Conservation (phyloP, 1,284 basidiomycete species). For the Boletellus deceptivus region DNA sequence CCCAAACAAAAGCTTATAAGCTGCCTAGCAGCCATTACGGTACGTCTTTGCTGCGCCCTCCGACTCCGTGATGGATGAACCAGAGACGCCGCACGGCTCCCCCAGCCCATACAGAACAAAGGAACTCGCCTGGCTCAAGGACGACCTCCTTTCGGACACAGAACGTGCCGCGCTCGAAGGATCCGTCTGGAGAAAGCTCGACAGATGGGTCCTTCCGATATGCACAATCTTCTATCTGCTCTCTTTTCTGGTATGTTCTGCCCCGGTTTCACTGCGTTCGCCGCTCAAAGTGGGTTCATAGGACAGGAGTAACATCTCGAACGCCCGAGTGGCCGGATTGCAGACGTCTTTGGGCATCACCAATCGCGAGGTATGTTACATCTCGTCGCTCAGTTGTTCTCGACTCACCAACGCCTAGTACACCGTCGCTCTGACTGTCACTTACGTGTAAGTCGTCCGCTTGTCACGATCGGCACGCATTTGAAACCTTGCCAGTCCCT, state of each 20-base stretch:
- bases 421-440: conserved; percentile 51
- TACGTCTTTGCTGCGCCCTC: not conserved
- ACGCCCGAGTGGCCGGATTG: conserved; percentile 59
- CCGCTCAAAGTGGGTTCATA: conserved; percentile 3
- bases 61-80: conserved; percentile 4
- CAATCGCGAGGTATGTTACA: conserved; percentile 39
- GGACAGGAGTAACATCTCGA: conserved; percentile 51
- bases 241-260: conserved; percentile 46
- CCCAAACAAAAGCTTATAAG: not conserved
- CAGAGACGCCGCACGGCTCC: not conserved
- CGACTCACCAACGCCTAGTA: conserved; percentile 33
- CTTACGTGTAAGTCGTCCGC: conserved; percentile 42
- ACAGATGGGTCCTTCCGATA: conserved; percentile 47
- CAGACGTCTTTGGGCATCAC: conserved; percentile 52
- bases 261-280: not conserved
- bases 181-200: conserved; percentile 48
- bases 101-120: conserved; percentile 3
- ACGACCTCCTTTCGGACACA: conserved; percentile 12
- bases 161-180: conserved; percentile 30
- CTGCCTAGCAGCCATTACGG: not conserved
- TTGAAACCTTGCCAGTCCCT: conserved; percentile 41
- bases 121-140: conserved; percentile 9
- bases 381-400: not conserved
- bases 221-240: conserved; percentile 50
- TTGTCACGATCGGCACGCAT: not conserved